Conservation (phyloP, 1,284 basidiomycete species). For the Trametes sp. region DNA sequence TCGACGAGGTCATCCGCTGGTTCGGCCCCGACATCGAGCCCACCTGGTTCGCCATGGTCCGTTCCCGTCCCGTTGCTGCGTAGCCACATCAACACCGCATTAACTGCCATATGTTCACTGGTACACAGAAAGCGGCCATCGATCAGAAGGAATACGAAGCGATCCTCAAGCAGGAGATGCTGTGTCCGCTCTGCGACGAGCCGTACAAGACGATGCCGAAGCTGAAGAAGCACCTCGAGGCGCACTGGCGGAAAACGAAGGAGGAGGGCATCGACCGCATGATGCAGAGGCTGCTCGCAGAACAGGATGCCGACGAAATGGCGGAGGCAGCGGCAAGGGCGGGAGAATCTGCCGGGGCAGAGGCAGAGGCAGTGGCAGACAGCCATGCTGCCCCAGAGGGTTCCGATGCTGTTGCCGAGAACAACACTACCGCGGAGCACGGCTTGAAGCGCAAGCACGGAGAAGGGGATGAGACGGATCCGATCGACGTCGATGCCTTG, state of each 20-base stretch:
- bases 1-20: slow-evolving; percentile 80
- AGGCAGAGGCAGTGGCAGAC: neutral
- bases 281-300: neutral
- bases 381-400: neutral
- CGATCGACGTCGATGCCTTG: slow-evolving; percentile 6
- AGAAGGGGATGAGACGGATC: slow-evolving; percentile 3
- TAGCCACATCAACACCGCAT: neutral
- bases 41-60: slow-evolving; percentile 59
- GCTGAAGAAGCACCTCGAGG: slow-evolving; percentile 77
- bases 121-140: slow-evolving; percentile 58
- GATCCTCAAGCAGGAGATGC: slow-evolving; percentile 71
- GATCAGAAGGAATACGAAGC: slow-evolving; percentile 64
- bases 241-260: slow-evolving; percentile 59
- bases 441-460: slow-evolving; percentile 17
- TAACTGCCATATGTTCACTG: too few species aligned
- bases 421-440: slow-evolving; percentile 4
- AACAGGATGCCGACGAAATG: neutral
- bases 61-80: slow-evolving; percentile 31
- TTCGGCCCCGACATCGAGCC: slow-evolving; percentile 70
- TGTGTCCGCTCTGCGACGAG: slow-evolving; percentile 73
- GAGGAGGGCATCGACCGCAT: slow-evolving; percentile 39
- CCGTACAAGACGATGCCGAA: slow-evolving; percentile 76
- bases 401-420: slow-evolving; percentile 1
- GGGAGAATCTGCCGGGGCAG: too few species aligned
- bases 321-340: neutral